Percentiles rank a stretch among this genome's conserved stretches.
Evolutionary conservation across 1,284 basidiomycete species (phyloP).

Genomic region (Ceratobasidium sp.): DNA sequence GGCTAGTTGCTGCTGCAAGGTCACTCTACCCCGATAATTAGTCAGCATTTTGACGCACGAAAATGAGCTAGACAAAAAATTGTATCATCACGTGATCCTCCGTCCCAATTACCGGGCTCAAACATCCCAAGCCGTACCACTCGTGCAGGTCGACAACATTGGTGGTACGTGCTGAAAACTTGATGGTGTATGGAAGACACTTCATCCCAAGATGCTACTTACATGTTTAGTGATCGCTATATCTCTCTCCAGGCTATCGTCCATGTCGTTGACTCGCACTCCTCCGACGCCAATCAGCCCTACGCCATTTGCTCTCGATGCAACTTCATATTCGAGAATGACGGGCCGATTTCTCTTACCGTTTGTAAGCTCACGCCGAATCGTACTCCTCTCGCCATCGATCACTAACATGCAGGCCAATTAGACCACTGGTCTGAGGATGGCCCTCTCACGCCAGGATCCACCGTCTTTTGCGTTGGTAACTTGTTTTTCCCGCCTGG

Average conservation of each 20-base stretch:
- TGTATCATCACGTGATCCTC: neutral
- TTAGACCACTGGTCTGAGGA: neutral
- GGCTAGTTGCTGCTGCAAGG: neutral
- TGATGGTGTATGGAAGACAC: too few species aligned
- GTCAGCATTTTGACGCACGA: neutral
- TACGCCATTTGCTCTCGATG: neutral
- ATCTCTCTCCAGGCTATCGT: neutral
- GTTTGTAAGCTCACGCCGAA: neutral
- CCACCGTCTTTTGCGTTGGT: neutral
- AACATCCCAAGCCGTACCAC: too few species aligned
- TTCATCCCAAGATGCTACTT: too few species aligned
- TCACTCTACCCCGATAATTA: neutral
- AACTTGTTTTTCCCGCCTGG: neutral
- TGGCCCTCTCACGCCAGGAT: neutral
- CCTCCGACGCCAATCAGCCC: neutral
- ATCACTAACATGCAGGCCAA: neutral
- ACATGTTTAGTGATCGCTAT: too few species aligned
- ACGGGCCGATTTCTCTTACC: neutral
- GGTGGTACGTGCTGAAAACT: too few species aligned
- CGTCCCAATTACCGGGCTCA: too few species aligned
- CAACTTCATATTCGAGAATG: neutral
- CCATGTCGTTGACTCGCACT: neutral
- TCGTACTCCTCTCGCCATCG: too few species aligned
- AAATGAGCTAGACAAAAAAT: neutral
- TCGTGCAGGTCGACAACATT: too few species aligned